phyloP scores from a whole-genome alignment of 441 rosid genomes.

The Lepidium campestre region DNA sequence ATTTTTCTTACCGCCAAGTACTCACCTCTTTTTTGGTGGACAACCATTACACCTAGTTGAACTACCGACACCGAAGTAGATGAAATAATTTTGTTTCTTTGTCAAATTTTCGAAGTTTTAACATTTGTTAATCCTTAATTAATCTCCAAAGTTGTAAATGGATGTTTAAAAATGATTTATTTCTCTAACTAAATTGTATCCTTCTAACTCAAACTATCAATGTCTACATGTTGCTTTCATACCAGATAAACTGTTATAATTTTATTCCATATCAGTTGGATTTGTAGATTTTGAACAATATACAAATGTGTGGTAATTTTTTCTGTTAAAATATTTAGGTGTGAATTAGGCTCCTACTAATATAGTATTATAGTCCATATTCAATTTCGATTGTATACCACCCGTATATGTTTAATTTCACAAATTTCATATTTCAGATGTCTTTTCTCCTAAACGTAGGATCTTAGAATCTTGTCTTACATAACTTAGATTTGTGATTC shows the following conservation, averaged over 20 bases:
- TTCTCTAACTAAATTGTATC: background rate
- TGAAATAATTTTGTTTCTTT: background rate
- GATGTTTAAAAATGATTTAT: background rate
- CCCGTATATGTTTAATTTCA: no score
- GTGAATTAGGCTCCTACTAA: no score
- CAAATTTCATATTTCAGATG: no score
- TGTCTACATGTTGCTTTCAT: background rate
- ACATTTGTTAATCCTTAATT: background rate
- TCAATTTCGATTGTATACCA: no score
- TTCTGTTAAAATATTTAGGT: no score
- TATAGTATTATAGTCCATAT: no score
- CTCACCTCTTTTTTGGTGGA: background rate
- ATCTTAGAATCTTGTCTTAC: no score
- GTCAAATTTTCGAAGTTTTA: background rate
- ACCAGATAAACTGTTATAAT: background rate
- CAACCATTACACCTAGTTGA: slow-evolving; percentile 5
- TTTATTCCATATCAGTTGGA: no score
- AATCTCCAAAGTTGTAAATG: background rate
- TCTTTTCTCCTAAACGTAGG: no score
- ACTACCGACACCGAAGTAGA: background rate
- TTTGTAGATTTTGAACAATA: no score
- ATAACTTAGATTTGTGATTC: no score
- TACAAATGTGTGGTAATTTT: no score
- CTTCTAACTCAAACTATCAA: background rate
- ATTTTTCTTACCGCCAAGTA: background rate